Evolutionary conservation across 1,284 basidiomycete genomes (phyloP).

Genomic region (Papiliotrema laurentii): DNA sequence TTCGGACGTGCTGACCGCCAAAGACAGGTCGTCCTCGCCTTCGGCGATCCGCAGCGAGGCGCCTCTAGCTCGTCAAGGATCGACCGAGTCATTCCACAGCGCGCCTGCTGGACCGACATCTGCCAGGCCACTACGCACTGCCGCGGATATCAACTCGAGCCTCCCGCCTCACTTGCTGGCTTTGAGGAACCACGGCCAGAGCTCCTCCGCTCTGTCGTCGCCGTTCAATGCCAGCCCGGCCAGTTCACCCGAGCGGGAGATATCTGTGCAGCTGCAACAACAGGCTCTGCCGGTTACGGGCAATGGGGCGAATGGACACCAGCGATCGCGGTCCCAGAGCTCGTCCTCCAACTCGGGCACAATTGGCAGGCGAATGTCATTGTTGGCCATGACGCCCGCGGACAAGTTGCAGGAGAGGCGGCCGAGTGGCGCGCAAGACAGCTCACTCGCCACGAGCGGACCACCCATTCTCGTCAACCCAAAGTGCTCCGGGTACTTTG

Average conservation of each 20-base stretch:
- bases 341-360: background rate
- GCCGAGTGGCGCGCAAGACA: conserved; percentile 3
- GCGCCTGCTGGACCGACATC: background rate
- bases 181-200: conserved; percentile 15
- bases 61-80: background rate
- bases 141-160: background rate
- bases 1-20: conserved; percentile 1
- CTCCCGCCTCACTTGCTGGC: background rate
- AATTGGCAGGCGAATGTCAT: conserved; percentile 20
- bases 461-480: conserved; percentile 67
- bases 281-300: conserved; percentile 5
- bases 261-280: background rate
- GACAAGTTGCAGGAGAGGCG: conserved; percentile 6
- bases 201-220: conserved; percentile 10
- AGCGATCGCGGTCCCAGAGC: background rate
- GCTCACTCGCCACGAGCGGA: conserved; percentile 40
- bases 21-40: background rate
- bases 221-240: conserved; percentile 18
- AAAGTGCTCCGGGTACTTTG: conserved; percentile 90
- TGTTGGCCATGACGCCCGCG: conserved; percentile 35
- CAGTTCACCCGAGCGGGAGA: conserved; percentile 28
- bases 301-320: background rate
- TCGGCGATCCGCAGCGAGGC: too few species aligned
- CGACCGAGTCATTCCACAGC: background rate
- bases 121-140: background rate